A percentile compares a stretch with the other conserved stretches of the same genome.
Evolutionary conservation across 129 eudicot genomes (phyloP).

Genomic region (Tanacetum coccineum): DNA sequence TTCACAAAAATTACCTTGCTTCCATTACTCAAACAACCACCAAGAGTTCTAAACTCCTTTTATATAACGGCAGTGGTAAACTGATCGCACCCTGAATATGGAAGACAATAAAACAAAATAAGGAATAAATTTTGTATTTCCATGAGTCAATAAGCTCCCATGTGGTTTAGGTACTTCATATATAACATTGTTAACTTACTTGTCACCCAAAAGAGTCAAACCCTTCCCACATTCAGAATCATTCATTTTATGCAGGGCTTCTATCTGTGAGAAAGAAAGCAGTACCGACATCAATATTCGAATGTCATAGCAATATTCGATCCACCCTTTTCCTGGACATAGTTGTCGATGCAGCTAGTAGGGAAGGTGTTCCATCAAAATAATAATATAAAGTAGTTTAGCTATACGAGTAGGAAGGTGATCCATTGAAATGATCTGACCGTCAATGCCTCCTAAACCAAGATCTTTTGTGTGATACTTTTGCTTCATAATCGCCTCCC

Average conservation of each 20-base stretch:
- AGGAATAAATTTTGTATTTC: not conserved
- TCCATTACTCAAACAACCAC: slow-evolving; percentile 71
- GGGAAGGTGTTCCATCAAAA: too few relatives aligned
- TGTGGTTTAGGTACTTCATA: not conserved
- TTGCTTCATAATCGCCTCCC: too few relatives aligned
- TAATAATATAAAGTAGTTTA: too few relatives aligned
- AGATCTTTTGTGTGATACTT: too few relatives aligned
- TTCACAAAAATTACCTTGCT: slow-evolving; percentile 51
- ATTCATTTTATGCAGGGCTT: slow-evolving; percentile 42
- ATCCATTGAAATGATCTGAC: too few relatives aligned
- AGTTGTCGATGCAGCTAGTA: too few relatives aligned
- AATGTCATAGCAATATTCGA: slow-evolving; percentile 4
- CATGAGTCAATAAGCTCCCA: too few relatives aligned
- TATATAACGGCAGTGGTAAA: slow-evolving; percentile 68
- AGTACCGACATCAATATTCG: not conserved
- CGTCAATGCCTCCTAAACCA: too few relatives aligned
- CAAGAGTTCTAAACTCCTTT: slow-evolving; percentile 57
- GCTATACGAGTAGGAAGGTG: too few relatives aligned
- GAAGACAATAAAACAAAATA: not conserved
- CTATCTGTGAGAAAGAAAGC: slow-evolving; percentile 12
- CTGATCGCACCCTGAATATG: slow-evolving; percentile 60
- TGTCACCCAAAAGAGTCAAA: slow-evolving; percentile 71
- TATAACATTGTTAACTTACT: slow-evolving; percentile 35
- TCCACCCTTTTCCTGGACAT: too few relatives aligned
- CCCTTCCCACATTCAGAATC: slow-evolving; percentile 64